A percentile compares a stretch with the other conserved stretches of the same genome.
These are phyloP conservation scores for Crepidotus variabilis DNA, from an alignment of 768 basidiomycete species.

Conservation along the genomic window DNA sequence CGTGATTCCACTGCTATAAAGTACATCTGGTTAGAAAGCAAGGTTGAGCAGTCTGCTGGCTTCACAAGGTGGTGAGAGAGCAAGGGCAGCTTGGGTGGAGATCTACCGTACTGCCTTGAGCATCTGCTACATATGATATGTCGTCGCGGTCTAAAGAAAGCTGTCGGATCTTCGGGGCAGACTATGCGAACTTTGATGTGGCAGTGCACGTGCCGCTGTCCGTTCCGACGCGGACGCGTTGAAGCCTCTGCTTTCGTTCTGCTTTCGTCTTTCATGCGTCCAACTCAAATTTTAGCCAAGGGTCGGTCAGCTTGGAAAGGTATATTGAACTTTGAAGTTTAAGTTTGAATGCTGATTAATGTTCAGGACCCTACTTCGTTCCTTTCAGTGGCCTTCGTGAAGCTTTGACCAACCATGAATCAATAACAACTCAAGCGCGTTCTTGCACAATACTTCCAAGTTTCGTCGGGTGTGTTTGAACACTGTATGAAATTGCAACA, in stretches of 20 bases:
- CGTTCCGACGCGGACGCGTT: slow-evolving; percentile 7
- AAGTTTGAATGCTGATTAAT: neutral
- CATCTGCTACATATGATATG: too few species aligned
- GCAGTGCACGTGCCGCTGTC: slow-evolving; percentile 4
- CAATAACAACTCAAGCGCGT: slow-evolving; percentile 85
- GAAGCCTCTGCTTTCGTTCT: neutral
- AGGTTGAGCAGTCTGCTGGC: neutral
- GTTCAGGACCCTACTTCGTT: slow-evolving; percentile 87
- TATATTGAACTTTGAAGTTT: slow-evolving; percentile 13
- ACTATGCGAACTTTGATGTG: neutral
- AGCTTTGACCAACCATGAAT: slow-evolving; percentile 74
- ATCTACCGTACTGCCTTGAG: neutral
- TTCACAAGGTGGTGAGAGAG: neutral
- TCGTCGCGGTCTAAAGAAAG: neutral
- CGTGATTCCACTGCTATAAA: neutral
- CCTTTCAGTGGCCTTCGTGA: slow-evolving; percentile 86
- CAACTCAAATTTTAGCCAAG: slow-evolving; percentile 53
- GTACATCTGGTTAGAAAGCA: neutral
- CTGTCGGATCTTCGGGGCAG: neutral
- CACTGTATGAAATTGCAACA: neutral
- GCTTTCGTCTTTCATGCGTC: slow-evolving; percentile 43
- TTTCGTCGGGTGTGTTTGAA: slow-evolving; percentile 78
- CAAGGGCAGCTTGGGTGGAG: neutral
- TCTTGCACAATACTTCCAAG: slow-evolving; percentile 93
- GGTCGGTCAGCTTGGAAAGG: slow-evolving; percentile 88